A percentile compares a stretch with the other conserved stretches of the same genome.
Conservation (phyloP, 345 rosid genomes). For the Citrus cavaleriei region DNA sequence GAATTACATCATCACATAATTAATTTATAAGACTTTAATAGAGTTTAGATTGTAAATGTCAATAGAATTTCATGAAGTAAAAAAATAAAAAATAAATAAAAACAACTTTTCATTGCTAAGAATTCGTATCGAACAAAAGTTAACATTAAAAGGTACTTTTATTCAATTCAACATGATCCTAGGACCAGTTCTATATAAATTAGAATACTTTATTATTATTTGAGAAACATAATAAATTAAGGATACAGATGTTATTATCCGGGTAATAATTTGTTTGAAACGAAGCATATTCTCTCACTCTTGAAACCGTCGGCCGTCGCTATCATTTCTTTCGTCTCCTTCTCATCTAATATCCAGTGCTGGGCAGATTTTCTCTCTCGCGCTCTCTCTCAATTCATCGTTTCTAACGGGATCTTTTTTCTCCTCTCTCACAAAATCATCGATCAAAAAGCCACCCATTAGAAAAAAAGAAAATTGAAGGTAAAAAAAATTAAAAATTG, state of each 20-base stretch:
- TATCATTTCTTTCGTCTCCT: not conserved
- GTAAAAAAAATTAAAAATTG: no score
- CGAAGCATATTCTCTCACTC: conserved; percentile 9
- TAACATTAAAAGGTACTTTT: not conserved
- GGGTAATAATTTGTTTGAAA: conserved; percentile 6
- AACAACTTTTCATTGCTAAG: no score
- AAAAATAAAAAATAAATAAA: no score
- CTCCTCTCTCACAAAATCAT: not conserved
- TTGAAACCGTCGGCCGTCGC: not conserved
- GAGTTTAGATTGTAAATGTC: no score
- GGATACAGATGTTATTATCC: not conserved
- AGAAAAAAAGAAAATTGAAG: no score
- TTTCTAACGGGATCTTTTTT: not conserved
- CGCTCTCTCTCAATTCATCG: not conserved
- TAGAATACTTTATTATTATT: no score
- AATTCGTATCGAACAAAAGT: no score
- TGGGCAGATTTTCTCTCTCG: conserved; percentile 2
- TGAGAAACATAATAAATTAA: no score
- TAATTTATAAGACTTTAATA: no score
- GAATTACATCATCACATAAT: no score
- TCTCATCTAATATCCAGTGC: not conserved
- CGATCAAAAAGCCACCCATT: not conserved
- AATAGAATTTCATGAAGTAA: no score
- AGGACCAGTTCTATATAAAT: not conserved
- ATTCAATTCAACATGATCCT: not conserved